phyloP scores from a whole-genome alignment of 2,329 filamentous ascomycete genomes.

The Seiridium unicorne region DNA sequence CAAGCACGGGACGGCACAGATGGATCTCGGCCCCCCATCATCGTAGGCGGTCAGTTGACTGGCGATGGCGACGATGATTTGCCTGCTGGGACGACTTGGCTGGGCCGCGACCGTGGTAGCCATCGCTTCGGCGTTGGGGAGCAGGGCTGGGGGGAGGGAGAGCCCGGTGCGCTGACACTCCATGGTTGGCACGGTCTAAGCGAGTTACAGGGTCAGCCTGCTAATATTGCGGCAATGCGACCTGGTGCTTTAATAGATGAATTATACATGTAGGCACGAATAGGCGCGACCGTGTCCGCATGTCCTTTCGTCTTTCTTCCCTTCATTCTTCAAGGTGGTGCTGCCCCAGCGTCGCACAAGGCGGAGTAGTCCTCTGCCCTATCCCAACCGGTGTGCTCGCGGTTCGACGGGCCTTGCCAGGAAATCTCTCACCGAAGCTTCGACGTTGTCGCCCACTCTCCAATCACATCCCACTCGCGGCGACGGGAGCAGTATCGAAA shows the following conservation, averaged over 20 bases:
- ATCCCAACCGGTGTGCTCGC: conserved; percentile 7
- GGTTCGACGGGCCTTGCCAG: conserved; percentile 2
- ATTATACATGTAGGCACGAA: conserved; percentile 6
- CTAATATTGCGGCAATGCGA: not conserved
- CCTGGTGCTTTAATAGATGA: conserved; percentile 6
- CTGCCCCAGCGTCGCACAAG: conserved; percentile 7
- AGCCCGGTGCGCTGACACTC: not conserved
- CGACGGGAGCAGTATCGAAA: conserved; percentile 1
- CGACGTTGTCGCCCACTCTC: conserved; percentile 1
- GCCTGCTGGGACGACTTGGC: not conserved
- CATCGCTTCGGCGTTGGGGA: not conserved
- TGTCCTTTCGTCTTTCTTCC: not conserved
- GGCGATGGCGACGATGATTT: not conserved
- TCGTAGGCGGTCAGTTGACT: conserved; percentile 7
- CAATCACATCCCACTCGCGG: conserved; percentile 6
- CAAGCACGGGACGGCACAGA: conserved; percentile 4
- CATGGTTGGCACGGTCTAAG: conserved; percentile 6
- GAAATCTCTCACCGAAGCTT: conserved; percentile 8
- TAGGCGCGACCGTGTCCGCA: not conserved
- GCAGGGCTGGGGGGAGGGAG: not conserved
- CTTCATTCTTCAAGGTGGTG: conserved; percentile 8
- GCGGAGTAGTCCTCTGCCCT: conserved; percentile 3
- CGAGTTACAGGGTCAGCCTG: conserved; percentile 1
- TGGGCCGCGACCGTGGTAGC: not conserved
- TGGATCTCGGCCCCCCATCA: not conserved